Evolutionary conservation across 768 basidiomycete genomes (phyloP).

Genomic region (Lactifluus rugatus): DNA sequence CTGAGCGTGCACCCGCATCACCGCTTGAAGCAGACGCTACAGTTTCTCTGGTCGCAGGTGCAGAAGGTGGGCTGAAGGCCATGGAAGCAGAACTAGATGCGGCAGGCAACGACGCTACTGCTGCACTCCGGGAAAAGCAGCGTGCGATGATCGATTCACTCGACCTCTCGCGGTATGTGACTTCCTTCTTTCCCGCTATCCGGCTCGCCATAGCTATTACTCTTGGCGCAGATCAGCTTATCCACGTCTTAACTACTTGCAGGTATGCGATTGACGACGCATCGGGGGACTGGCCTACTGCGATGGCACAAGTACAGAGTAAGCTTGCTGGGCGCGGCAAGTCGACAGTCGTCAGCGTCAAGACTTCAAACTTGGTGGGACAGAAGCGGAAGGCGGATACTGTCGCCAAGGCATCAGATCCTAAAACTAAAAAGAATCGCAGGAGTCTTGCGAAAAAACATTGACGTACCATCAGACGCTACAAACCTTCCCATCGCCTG

Average conservation of each 20-base stretch:
- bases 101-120: slow-evolving; percentile 61
- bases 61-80: slow-evolving; percentile 24
- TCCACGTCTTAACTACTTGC: slow-evolving; percentile 5
- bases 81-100: slow-evolving; percentile 34
- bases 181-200: not conserved
- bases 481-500: not conserved
- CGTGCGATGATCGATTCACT: slow-evolving; percentile 80
- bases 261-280: slow-evolving; percentile 71
- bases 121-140: slow-evolving; percentile 54
- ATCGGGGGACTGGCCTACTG: slow-evolving; percentile 62
- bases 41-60: slow-evolving; percentile 5
- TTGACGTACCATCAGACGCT: not conserved
- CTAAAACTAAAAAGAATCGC: slow-evolving; percentile 27
- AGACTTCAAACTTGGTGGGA: slow-evolving; percentile 29
- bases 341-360: slow-evolving; percentile 72
- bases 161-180: slow-evolving; percentile 75
- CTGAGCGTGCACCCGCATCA: slow-evolving; percentile 24
- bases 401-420: slow-evolving; percentile 27
- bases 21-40: not conserved
- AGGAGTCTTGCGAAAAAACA: slow-evolving; percentile 8
- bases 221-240: slow-evolving; percentile 9
- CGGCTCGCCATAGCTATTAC: not conserved
- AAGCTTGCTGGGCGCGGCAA: slow-evolving; percentile 32
- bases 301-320: slow-evolving; percentile 60
- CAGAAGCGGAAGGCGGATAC: slow-evolving; percentile 53